Conservation (phyloP, 2,329 filamentous ascomycete species). For the Apiospora hydei region DNA sequence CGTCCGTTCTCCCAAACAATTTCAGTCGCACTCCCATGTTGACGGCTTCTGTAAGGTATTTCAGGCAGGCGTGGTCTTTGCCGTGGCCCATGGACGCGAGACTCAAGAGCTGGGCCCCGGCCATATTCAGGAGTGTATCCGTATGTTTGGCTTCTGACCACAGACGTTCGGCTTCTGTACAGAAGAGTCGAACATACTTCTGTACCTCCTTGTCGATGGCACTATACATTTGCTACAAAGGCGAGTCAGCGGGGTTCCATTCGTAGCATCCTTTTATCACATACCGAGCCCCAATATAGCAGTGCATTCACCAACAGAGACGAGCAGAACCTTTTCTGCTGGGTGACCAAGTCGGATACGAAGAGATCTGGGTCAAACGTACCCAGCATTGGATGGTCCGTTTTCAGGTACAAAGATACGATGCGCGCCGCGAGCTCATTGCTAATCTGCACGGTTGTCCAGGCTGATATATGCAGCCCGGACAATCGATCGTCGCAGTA, state of each 20-base stretch:
- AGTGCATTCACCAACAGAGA: constrained; percentile 45
- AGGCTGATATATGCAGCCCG: constrained; percentile 40
- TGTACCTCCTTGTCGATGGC: constrained; percentile 37
- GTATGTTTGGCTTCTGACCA: constrained; percentile 33
- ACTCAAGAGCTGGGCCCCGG: constrained; percentile 43
- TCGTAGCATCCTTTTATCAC: constrained; percentile 27
- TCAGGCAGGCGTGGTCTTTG: constrained; percentile 43
- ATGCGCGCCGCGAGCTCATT: constrained; percentile 41
- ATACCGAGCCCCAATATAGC: constrained; percentile 45
- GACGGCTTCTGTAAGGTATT: constrained; percentile 39
- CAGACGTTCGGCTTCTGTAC: constrained; percentile 38
- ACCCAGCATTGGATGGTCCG: constrained; percentile 48
- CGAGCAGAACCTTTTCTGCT: constrained; percentile 40
- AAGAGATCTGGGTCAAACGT: constrained; percentile 46
- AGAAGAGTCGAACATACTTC: constrained; percentile 34
- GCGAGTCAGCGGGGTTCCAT: not conserved
- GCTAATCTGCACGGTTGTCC: constrained; percentile 44
- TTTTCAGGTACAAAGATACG: constrained; percentile 47
- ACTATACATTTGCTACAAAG: constrained; percentile 45
- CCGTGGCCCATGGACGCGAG: constrained; percentile 45
- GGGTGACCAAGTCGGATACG: constrained; percentile 41
- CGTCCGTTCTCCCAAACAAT: constrained; percentile 37
- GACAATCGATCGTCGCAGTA: constrained; percentile 41
- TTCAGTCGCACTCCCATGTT: constrained; percentile 41
- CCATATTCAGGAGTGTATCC: constrained; percentile 40